Conservation (phyloP, 345 rosid genomes). For the Ailanthus altissimus region DNA sequence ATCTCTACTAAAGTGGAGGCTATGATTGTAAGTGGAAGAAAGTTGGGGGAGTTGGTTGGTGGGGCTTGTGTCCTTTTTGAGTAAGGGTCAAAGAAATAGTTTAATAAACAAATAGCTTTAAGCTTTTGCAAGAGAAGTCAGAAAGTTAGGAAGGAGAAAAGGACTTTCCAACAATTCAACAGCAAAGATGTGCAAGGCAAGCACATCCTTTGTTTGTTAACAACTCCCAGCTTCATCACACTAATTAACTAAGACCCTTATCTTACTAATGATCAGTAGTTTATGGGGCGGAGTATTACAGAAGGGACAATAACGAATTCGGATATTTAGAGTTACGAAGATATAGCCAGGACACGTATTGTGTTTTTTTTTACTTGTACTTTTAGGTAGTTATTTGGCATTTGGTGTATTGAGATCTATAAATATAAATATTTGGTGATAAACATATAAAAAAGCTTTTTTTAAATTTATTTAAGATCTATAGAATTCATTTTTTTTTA, state of each 20-base stretch:
- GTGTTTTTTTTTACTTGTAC: no score
- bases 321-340: no score
- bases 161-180: slow-evolving; percentile 76
- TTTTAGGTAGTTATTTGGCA: no score
- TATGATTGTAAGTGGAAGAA: neutral
- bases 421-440: no score
- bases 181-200: slow-evolving; percentile 44
- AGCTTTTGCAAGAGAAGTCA: slow-evolving; percentile 6
- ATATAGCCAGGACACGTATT: no score
- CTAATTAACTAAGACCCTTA: neutral
- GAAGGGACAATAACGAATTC: no score
- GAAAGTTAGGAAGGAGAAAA: slow-evolving; percentile 57
- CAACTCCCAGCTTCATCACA: neutral
- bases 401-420: no score
- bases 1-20: slow-evolving; percentile 6
- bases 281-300: no score
- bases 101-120: neutral
- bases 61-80: slow-evolving; percentile 29
- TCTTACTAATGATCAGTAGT: neutral
- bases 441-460: no score
- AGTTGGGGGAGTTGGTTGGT: slow-evolving; percentile 35
- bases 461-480: no score
- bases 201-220: slow-evolving; percentile 24
- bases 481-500: no score
- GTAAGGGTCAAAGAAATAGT: slow-evolving; percentile 32